Evolutionary conservation across 1,284 basidiomycete genomes (phyloP).

Genomic region (Volvariella surrecta): DNA sequence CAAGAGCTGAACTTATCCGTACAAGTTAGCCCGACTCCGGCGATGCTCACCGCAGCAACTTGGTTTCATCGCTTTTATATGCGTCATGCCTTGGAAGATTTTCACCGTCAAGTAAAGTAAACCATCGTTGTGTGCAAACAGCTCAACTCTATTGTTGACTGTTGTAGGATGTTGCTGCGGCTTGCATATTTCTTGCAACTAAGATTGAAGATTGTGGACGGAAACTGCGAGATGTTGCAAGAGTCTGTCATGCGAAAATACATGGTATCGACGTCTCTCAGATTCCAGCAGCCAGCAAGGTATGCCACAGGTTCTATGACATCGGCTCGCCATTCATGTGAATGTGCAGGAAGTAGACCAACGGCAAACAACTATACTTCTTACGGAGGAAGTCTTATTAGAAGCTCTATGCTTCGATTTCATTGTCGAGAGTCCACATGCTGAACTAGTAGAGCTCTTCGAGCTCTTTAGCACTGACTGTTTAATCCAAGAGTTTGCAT

Average conservation of each 20-base stretch:
- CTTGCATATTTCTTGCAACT: slow-evolving; percentile 86
- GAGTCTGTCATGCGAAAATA: slow-evolving; percentile 68
- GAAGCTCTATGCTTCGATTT: slow-evolving; percentile 92
- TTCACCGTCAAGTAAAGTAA: slow-evolving; percentile 62
- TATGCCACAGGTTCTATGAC: slow-evolving; percentile 19
- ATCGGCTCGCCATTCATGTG: slow-evolving; percentile 3
- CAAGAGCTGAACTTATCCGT: slow-evolving; percentile 7
- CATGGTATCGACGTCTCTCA: slow-evolving; percentile 44
- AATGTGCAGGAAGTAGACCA: slow-evolving; percentile 57
- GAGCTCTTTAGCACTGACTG: slow-evolving; percentile 38
- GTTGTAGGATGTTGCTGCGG: slow-evolving; percentile 74
- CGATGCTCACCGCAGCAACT: slow-evolving; percentile 78
- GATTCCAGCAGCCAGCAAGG: slow-evolving; percentile 54
- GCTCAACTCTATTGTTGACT: slow-evolving; percentile 1
- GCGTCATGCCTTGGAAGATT: slow-evolving; percentile 82
- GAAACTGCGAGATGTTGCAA: slow-evolving; percentile 79
- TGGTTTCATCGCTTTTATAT: slow-evolving; percentile 96
- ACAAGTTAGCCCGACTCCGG: slow-evolving; percentile 55
- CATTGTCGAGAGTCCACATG: slow-evolving; percentile 76
- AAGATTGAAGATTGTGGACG: slow-evolving; percentile 87
- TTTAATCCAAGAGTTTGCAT: slow-evolving; percentile 61
- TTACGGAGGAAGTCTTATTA: slow-evolving; percentile 77
- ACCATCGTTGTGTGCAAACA: slow-evolving; percentile 2
- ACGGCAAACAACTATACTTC: slow-evolving; percentile 66
- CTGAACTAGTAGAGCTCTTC: slow-evolving; percentile 61